These are phyloP conservation scores for Xylaria curta DNA, from an alignment of 495 filamentous ascomycete genomes.

Conservation along the genomic window DNA sequence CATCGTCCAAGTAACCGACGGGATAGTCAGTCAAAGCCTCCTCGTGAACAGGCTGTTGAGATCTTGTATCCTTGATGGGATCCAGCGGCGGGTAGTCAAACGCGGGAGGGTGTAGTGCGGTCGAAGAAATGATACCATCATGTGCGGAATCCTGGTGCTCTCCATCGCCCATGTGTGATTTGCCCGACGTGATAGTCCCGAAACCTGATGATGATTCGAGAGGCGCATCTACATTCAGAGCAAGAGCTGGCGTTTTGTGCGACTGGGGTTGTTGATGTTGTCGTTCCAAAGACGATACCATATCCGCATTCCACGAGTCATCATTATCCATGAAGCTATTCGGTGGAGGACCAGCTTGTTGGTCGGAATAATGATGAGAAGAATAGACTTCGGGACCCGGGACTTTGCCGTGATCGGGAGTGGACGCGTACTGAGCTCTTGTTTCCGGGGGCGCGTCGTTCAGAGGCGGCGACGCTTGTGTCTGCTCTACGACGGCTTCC, in stretches of 20 bases:
- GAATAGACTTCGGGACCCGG: background rate
- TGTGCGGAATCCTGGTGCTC: background rate
- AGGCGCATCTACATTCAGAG: constrained; percentile 4
- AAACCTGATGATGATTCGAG: background rate
- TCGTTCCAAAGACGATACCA: background rate
- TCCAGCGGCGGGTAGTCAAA: constrained; percentile 14
- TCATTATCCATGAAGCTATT: background rate
- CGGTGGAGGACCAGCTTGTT: background rate
- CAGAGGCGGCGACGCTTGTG: background rate
- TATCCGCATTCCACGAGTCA: background rate
- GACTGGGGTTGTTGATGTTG: background rate
- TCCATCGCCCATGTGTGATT: background rate
- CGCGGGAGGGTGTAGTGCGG: background rate
- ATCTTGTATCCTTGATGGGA: background rate
- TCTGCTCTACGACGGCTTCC: background rate
- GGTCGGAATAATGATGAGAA: background rate
- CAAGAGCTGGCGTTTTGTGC: background rate
- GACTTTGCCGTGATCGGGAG: background rate
- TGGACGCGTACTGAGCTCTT: background rate
- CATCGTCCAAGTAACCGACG: constrained; percentile 12
- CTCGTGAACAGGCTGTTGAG: background rate
- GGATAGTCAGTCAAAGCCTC: constrained; percentile 23
- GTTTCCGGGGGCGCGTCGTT: background rate
- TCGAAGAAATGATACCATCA: background rate
- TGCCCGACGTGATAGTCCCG: background rate